phyloP scores from a whole-genome alignment of 768 basidiomycete genomes.

The Suillus weaverae region DNA sequence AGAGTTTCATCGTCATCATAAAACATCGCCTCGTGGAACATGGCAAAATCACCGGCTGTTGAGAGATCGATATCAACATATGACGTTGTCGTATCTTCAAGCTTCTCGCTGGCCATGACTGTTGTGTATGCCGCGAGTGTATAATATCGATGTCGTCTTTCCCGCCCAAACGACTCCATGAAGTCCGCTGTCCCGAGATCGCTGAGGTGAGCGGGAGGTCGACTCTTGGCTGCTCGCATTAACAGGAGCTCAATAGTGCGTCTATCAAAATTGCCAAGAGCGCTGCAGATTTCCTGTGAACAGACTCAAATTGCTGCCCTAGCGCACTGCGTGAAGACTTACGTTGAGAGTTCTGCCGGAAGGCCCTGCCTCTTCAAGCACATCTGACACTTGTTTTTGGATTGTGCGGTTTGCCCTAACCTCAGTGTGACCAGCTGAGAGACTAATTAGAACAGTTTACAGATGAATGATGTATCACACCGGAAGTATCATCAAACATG shows the following conservation, averaged over 20 bases:
- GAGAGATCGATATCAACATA: slow-evolving; percentile 48
- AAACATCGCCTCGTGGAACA: slow-evolving; percentile 49
- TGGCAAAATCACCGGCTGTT: slow-evolving; percentile 54
- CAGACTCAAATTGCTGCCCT: slow-evolving; percentile 9
- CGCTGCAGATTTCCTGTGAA: slow-evolving; percentile 58
- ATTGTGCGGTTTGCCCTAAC: slow-evolving; percentile 65
- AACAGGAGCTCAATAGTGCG: slow-evolving; percentile 84
- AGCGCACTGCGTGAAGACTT: slow-evolving; percentile 10
- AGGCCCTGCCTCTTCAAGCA: slow-evolving; percentile 66
- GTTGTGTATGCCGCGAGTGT: slow-evolving; percentile 67
- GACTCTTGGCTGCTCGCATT: slow-evolving; percentile 60
- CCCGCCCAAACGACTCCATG: slow-evolving; percentile 82
- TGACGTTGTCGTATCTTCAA: slow-evolving; percentile 50
- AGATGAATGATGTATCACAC: slow-evolving; percentile 24
- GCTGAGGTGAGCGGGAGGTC: slow-evolving; percentile 68
- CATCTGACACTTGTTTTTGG: slow-evolving; percentile 76
- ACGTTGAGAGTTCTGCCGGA: slow-evolving; percentile 76
- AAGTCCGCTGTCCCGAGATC: slow-evolving; percentile 70
- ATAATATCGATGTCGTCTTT: slow-evolving; percentile 85
- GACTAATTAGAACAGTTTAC: background rate
- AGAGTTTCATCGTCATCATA: slow-evolving; percentile 49
- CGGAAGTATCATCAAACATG: slow-evolving; percentile 32
- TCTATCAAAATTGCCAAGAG: slow-evolving; percentile 71
- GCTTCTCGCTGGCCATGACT: slow-evolving; percentile 62
- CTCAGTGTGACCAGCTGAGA: slow-evolving; percentile 37